A percentile compares a stretch with the other conserved stretches of the same genome.
Conservation (phyloP, 2,329 filamentous ascomycete genomes). For the Claviceps monticola region DNA sequence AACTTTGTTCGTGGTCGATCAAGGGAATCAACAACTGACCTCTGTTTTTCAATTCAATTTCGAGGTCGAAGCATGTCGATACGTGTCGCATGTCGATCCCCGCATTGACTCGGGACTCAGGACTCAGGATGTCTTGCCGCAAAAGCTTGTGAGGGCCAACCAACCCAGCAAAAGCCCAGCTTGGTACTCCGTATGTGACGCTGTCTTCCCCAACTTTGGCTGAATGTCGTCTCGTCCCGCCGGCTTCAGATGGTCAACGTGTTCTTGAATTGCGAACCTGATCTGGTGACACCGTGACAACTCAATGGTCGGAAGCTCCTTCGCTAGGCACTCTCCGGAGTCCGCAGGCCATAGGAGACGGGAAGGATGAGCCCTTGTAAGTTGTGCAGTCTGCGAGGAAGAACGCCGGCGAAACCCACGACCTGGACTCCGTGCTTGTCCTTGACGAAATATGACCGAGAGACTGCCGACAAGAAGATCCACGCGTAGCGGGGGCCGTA, state of each 20-base stretch:
- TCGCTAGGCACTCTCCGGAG: neutral
- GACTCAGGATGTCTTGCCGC: neutral
- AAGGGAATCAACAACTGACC: neutral
- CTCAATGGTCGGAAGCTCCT: neutral
- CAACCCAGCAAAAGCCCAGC: neutral
- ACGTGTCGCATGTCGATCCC: neutral
- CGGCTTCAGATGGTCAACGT: no score
- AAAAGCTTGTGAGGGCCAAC: neutral
- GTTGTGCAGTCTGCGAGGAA: neutral
- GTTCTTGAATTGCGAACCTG: no score
- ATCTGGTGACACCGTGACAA: no score
- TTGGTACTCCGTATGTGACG: no score
- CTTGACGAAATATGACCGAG: slow-evolving; percentile 6
- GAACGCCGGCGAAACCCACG: neutral
- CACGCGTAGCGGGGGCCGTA: slow-evolving; percentile 1
- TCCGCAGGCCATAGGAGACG: neutral
- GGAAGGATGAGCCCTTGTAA: neutral
- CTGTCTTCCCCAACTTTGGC: no score
- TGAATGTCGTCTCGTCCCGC: no score
- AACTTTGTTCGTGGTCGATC: neutral
- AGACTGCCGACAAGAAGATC: slow-evolving; percentile 6
- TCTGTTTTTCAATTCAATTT: neutral
- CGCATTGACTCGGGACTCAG: neutral
- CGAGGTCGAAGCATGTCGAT: neutral
- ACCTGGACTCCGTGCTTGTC: neutral